Base-by-base conservation (phyloP, 106 monocot genomes). In the Narthecium ossifragum region DNA sequence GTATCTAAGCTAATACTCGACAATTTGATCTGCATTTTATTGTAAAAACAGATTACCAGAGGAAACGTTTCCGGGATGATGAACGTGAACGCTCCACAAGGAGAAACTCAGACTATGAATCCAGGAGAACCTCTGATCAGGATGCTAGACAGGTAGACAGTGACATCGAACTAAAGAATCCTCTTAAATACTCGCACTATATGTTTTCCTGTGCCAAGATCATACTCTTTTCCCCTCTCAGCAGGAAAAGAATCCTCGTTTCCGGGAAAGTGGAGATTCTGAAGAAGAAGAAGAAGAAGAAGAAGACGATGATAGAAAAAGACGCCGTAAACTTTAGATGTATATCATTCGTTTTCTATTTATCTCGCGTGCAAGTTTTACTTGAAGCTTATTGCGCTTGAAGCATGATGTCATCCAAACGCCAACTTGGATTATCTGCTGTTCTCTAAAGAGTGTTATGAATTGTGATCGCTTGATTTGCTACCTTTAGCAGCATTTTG, bases 241-340 rank as follows among this genome's bases (percentile, higher is more conserved):
- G 45, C 56, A 88, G 78, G 78, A 78, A 69, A 88, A 51, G 74
- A 88, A 93, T 61, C 85, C 93, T 26, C 83, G 88, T 2, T 93
- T 93, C 63, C 69, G 88, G 61, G 93, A 88, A 65, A 81, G 71
- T 21, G 85, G 81, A 14, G 93, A 88, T 46, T 88, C 93, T 12
- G 93, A 93, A 49, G 84, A 84, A 0, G 92, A 93, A 13, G 88
- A 93, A 20, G 93, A 93, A 49, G 84, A 84, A 0, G 92, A 93
- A 13, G 88, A 93, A 20, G 93, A 85, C 24, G 93, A 92, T 70
- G 83, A 77, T 49, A 69, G 73, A 28, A 79, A 76, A 64, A 75
- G 73, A 18, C 73, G 88, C 3, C 82, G 76, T 25, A 70, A 69
- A 22, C n/a, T n/a, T n/a, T n/a, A n/a, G n/a, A n/a, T n/a, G n/a